These are phyloP conservation scores for Onygenales sp. DNA, from an alignment of 2,329 filamentous ascomycete genomes.

Conservation along the genomic window DNA sequence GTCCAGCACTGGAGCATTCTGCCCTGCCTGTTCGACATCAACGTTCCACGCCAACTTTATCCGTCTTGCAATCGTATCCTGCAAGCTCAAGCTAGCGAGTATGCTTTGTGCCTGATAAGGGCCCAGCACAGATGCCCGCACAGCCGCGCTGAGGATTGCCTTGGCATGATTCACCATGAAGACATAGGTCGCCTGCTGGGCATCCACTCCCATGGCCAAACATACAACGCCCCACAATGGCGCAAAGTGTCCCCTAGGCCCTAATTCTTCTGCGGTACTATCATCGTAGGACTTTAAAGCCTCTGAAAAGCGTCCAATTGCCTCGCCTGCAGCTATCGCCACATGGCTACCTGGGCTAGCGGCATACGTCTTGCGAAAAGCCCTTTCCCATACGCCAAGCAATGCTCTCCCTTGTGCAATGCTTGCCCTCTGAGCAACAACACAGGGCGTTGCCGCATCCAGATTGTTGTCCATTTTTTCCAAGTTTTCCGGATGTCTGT, in stretches of 20 bases:
- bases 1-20: constrained; percentile 52
- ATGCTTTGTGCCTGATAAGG: constrained; percentile 55
- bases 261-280: background rate
- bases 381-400: constrained; percentile 52
- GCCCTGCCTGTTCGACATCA: constrained; percentile 46
- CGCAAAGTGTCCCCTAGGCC: constrained; percentile 46
- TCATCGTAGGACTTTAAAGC: constrained; percentile 23
- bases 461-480: constrained; percentile 51
- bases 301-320: constrained; percentile 29
- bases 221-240: constrained; percentile 52
- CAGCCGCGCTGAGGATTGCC: constrained; percentile 52
- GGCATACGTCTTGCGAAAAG: constrained; percentile 30
- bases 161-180: constrained; percentile 57
- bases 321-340: constrained; percentile 16
- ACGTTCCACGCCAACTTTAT: constrained; percentile 41
- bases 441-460: constrained; percentile 53
- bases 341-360: constrained; percentile 2
- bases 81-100: constrained; percentile 44
- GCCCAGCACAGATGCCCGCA: constrained; percentile 54
- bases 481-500: constrained; percentile 39
- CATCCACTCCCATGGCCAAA: constrained; percentile 41
- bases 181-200: constrained; percentile 47
- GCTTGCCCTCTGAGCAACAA: constrained; percentile 52
- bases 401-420: constrained; percentile 52
- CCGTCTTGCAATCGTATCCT: constrained; percentile 41